These are phyloP conservation scores for Yarrowia sp. DNA, from an alignment of 805 yeast genomes.

Conservation along the genomic window DNA sequence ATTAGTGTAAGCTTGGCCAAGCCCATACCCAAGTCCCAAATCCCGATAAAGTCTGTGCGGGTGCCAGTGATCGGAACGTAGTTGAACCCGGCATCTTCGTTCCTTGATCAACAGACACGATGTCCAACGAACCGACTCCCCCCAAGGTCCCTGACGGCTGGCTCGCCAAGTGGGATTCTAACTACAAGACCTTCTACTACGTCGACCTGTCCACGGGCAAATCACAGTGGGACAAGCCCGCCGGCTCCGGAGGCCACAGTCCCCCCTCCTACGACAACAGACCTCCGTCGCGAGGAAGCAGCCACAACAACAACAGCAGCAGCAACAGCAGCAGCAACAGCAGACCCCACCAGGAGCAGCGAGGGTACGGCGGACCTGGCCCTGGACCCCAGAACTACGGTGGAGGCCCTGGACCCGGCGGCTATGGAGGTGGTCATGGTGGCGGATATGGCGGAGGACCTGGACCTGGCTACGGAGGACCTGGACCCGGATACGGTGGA, in stretches of 20 bases:
- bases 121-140: constrained; percentile 32
- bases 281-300: constrained; percentile 32
- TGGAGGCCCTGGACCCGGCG: not conserved
- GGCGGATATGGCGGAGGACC: constrained; percentile 24
- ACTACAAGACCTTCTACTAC: constrained; percentile 70
- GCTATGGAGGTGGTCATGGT: constrained; percentile 21
- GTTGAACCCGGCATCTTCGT: not conserved
- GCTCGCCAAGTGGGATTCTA: constrained; percentile 41
- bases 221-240: constrained; percentile 91
- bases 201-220: constrained; percentile 68
- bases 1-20: not conserved
- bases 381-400: too few relatives aligned
- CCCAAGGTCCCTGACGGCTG: constrained; percentile 39
- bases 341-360: constrained; percentile 34
- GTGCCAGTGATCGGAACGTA: not conserved
- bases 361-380: too few relatives aligned
- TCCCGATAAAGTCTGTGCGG: constrained; percentile 4
- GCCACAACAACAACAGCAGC: constrained; percentile 32
- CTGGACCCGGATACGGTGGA: constrained; percentile 28
- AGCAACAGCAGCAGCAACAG: constrained; percentile 32
- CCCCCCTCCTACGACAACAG: constrained; percentile 32
- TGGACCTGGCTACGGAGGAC: constrained; percentile 20
- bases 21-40: constrained; percentile 2
- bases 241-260: constrained; percentile 28
- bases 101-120: too few relatives aligned